Base-by-base conservation (phyloP, 768 basidiomycete genomes). In the Calocera cornea region DNA sequence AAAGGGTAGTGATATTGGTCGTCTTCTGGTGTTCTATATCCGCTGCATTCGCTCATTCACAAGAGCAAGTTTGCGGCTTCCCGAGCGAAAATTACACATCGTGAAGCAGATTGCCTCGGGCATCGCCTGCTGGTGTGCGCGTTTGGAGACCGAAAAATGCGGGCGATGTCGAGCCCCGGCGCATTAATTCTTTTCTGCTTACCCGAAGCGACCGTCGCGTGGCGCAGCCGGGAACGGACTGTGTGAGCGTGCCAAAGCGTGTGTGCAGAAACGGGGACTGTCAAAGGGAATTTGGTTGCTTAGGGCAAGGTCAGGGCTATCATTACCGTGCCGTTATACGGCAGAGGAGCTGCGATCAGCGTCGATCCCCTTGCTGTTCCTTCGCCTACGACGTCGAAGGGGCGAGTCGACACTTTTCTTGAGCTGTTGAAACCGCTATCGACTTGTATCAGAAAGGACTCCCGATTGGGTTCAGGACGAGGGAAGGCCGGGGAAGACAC, bases 271-370 rank as follows among this genome's bases (percentile, higher is more conserved):
- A 60, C 31, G 54, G 31, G 54, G 54, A 33, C 44, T 3, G 24
- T 24, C 44, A 33, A 60, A 29, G 54, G 54, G 54, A 60, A 60
- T 29, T 60, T 60, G 54, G 54, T 60, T 60, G 54, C 54, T 60
- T 60, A 60, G 54, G 54, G 54, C 54, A 60, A 60, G 54, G 54
- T 60, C 54, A 60, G 54, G 54, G 54, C 54, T 60, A 60, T 60
- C 54, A 27, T 27, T 60, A 60, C 2, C 16, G 11, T 60, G 54
- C 54, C 54, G 8, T 60, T 29, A 27, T 60, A 33, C 54, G 54
- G 54, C 54, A 27, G 54, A 60, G 27, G 24, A 33, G 24, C n/a
- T n/a, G 54, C 27, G 54, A 60, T 60, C 54, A 33, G 11, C 31
- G 54, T 60, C 44, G 54, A 60, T 33, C 54, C 54, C 54, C 19